phyloP scores from a whole-genome alignment of 2,329 filamentous ascomycete species.

The Penicillium psychrosexuale region DNA sequence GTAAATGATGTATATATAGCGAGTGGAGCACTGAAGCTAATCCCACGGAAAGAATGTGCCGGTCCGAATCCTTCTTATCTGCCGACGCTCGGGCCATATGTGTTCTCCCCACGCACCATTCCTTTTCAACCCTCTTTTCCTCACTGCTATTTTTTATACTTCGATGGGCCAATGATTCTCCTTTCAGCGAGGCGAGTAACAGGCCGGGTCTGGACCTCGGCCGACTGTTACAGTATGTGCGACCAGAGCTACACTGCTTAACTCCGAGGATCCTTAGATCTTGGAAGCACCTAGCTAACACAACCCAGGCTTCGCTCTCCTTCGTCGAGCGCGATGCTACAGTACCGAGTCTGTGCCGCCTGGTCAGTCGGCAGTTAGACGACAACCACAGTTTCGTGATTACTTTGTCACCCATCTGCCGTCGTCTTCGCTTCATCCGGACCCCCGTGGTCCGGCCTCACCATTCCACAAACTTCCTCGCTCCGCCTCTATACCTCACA shows the following conservation, averaged over 20 bases:
- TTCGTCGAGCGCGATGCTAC: slow-evolving; percentile 28
- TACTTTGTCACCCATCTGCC: slow-evolving; percentile 97
- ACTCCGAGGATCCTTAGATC: slow-evolving; percentile 13
- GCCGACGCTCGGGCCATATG: slow-evolving; percentile 25
- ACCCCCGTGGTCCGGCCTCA: slow-evolving; percentile 62
- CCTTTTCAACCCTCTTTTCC: slow-evolving; percentile 11
- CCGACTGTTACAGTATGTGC: slow-evolving; percentile 38
- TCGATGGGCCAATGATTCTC: slow-evolving; percentile 38
- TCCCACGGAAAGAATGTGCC: slow-evolving; percentile 16
- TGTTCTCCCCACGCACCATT: slow-evolving; percentile 14
- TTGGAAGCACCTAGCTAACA: slow-evolving; percentile 11
- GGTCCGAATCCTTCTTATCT: slow-evolving; percentile 21
- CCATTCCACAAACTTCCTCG: slow-evolving; percentile 83
- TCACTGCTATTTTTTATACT: slow-evolving; percentile 16
- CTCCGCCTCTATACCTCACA: slow-evolving; percentile 77
- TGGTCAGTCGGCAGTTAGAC: slow-evolving; percentile 21
- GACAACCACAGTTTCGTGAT: slow-evolving; percentile 70
- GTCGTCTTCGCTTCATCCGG: slow-evolving; percentile 87
- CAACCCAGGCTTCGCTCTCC: slow-evolving; percentile 34
- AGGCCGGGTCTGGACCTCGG: slow-evolving; percentile 40
- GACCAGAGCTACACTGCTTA: slow-evolving; percentile 9
- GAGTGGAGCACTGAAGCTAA: background rate
- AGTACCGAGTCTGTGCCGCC: slow-evolving; percentile 20
- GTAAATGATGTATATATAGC: background rate
- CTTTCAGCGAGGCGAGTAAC: slow-evolving; percentile 39